phyloP scores from a whole-genome alignment of 2,329 filamentous ascomycete genomes.

The Colletotrichum brevisporum region DNA sequence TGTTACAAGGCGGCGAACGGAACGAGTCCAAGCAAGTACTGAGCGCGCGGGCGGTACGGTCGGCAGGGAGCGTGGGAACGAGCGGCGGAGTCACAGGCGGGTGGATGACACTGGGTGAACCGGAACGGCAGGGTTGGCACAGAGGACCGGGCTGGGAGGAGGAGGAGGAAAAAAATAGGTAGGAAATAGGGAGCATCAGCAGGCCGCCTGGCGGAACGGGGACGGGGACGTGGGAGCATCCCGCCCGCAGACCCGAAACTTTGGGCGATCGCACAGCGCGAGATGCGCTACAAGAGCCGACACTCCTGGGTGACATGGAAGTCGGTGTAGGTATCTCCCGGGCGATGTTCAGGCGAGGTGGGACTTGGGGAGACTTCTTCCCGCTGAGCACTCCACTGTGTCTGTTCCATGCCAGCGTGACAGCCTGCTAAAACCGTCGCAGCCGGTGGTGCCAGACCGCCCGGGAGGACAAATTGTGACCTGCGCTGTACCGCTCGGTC shows the following conservation, averaged over 20 bases:
- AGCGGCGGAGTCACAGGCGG: neutral
- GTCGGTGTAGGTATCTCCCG: no score
- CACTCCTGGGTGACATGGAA: neutral
- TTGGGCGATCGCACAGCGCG: constrained; percentile 21
- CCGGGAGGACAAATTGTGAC: constrained; percentile 12
- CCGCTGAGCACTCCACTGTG: constrained; percentile 19
- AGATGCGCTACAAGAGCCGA: constrained; percentile 27
- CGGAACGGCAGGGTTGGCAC: no score
- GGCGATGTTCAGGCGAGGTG: no score
- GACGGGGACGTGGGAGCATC: constrained; percentile 33
- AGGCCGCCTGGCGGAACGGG: constrained; percentile 7
- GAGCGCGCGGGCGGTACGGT: neutral
- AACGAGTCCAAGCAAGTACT: neutral
- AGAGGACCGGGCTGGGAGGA: no score
- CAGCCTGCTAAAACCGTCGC: constrained; percentile 13
- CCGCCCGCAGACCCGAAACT: constrained; percentile 36
- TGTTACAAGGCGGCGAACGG: neutral
- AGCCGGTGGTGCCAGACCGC: neutral
- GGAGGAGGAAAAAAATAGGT: neutral
- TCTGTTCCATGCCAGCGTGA: constrained; percentile 19
- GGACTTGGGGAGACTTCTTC: neutral
- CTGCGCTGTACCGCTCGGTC: constrained; percentile 8
- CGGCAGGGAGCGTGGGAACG: neutral
- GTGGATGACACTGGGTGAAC: neutral
- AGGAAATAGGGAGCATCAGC: neutral